phyloP scores from a whole-genome alignment of 2,329 filamentous ascomycete species.

The Alternaria rosae region DNA sequence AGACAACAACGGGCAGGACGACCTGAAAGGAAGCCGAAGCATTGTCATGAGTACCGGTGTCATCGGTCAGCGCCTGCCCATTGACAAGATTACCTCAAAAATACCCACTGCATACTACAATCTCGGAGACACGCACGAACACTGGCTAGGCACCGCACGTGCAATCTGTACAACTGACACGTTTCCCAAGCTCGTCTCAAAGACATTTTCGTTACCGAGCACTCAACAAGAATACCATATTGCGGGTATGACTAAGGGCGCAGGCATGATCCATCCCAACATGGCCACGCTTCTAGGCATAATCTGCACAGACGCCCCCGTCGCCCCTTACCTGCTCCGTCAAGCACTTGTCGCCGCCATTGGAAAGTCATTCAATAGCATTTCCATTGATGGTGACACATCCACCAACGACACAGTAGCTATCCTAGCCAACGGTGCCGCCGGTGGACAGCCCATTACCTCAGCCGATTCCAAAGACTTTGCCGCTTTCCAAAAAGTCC shows the following conservation, averaged over 20 bases:
- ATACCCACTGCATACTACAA: constrained; percentile 78
- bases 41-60: constrained; percentile 99
- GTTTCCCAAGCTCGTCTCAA: constrained; percentile 93
- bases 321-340: constrained; percentile 72
- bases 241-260: constrained; percentile 95
- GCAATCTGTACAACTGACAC: constrained; percentile 99
- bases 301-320: constrained; percentile 87
- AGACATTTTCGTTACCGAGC: constrained; percentile 82
- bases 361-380: constrained; percentile 90
- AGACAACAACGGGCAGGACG: constrained; percentile 44
- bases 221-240: constrained; percentile 81
- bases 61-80: constrained; percentile 92
- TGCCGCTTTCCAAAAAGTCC: constrained; percentile 70
- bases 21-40: constrained; percentile 65
- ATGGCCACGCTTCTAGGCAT: constrained; percentile 96
- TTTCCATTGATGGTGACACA: constrained; percentile 96
- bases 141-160: constrained; percentile 86
- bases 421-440: constrained; percentile 93
- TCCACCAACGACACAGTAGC: constrained; percentile 97
- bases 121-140: constrained; percentile 77
- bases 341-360: constrained; percentile 76
- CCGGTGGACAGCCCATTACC: constrained; percentile 72
- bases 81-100: constrained; percentile 84
- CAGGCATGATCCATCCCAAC: constrained; percentile 99
- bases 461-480: constrained; percentile 68